Percentiles rank a stretch among this genome's conserved stretches.
Evolutionary conservation across 768 basidiomycete genomes (phyloP).

Genomic region (Hygrophoropsis aurantiaca): DNA sequence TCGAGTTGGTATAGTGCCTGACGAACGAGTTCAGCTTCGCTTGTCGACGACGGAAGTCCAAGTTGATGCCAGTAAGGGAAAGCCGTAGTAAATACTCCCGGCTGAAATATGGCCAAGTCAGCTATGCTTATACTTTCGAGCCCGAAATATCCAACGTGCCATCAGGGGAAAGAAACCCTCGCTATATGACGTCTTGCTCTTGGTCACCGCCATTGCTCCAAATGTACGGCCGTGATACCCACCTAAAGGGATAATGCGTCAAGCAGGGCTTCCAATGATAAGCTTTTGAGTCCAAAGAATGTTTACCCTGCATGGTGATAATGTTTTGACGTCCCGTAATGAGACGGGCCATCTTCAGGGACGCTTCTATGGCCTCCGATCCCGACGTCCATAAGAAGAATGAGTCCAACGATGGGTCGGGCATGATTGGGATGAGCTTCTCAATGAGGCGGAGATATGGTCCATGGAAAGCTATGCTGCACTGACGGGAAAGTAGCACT

Average conservation of each 20-base stretch:
- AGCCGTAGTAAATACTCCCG: constrained; percentile 76
- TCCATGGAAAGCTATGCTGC: constrained; percentile 84
- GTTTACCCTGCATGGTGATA: constrained; percentile 82
- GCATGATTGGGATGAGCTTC: constrained; percentile 84
- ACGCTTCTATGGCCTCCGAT: constrained; percentile 87
- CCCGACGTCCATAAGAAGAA: constrained; percentile 99
- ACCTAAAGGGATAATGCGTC: constrained; percentile 35
- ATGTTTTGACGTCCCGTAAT: constrained; percentile 85
- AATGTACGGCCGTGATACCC: constrained; percentile 92
- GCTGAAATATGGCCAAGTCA: constrained; percentile 41
- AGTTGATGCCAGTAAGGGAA: constrained; percentile 95
- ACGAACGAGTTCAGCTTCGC: constrained; percentile 55
- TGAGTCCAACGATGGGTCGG: constrained; percentile 84
- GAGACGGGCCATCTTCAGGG: constrained; percentile 82
- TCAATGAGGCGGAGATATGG: constrained; percentile 89
- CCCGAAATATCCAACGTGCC: constrained; percentile 43
- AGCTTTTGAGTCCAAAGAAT: background rate
- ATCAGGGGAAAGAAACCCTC: constrained; percentile 79
- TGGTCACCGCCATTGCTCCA: constrained; percentile 92
- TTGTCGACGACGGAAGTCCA: constrained; percentile 54
- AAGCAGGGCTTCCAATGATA: background rate
- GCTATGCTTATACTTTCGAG: background rate
- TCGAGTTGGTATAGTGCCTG: constrained; percentile 80
- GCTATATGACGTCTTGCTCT: constrained; percentile 89
- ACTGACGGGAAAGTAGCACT: constrained; percentile 44